Evolutionary conservation across 2,329 filamentous ascomycete species (phyloP).

Genomic region (Penicillium decumbens): DNA sequence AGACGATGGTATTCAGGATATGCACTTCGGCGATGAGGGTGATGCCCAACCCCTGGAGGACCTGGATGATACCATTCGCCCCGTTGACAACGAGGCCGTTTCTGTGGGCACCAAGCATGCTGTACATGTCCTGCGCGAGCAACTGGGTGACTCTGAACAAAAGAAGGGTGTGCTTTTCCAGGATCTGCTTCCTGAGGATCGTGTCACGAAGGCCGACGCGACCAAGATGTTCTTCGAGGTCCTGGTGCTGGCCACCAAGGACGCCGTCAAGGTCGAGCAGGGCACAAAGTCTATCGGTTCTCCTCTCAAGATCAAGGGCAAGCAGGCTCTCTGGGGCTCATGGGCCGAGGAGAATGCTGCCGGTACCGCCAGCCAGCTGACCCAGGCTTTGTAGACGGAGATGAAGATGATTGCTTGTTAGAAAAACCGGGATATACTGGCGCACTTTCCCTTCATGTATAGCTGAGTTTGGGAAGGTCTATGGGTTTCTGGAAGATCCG

Average conservation of each 20-base stretch:
- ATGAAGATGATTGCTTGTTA: background rate
- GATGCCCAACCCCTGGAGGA: slow-evolving; percentile 51
- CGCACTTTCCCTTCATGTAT: slow-evolving; percentile 24
- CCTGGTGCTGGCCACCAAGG: slow-evolving; percentile 91
- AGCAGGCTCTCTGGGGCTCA: slow-evolving; percentile 91
- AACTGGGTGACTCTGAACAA: slow-evolving; percentile 68
- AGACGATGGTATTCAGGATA: slow-evolving; percentile 48
- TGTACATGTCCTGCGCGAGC: slow-evolving; percentile 85
- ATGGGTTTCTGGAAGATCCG: slow-evolving; percentile 22
- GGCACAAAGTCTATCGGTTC: slow-evolving; percentile 66
- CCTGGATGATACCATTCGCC: slow-evolving; percentile 78
- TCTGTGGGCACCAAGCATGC: slow-evolving; percentile 91
- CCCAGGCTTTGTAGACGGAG: slow-evolving; percentile 25
- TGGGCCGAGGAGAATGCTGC: slow-evolving; percentile 73
- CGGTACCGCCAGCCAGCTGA: slow-evolving; percentile 40
- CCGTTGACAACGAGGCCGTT: slow-evolving; percentile 77
- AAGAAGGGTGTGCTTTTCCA: slow-evolving; percentile 84
- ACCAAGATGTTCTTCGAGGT: slow-evolving; percentile 99
- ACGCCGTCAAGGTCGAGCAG: slow-evolving; percentile 96
- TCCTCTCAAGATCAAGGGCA: slow-evolving; percentile 77
- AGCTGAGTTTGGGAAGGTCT: slow-evolving; percentile 22
- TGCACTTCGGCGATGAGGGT: slow-evolving; percentile 47
- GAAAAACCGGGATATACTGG: slow-evolving; percentile 15
- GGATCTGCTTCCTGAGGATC: slow-evolving; percentile 75
- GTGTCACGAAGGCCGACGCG: slow-evolving; percentile 79